These are phyloP conservation scores for Gaeumannomyces sp. DNA, from an alignment of 2,329 filamentous ascomycete species.

Conservation along the genomic window DNA sequence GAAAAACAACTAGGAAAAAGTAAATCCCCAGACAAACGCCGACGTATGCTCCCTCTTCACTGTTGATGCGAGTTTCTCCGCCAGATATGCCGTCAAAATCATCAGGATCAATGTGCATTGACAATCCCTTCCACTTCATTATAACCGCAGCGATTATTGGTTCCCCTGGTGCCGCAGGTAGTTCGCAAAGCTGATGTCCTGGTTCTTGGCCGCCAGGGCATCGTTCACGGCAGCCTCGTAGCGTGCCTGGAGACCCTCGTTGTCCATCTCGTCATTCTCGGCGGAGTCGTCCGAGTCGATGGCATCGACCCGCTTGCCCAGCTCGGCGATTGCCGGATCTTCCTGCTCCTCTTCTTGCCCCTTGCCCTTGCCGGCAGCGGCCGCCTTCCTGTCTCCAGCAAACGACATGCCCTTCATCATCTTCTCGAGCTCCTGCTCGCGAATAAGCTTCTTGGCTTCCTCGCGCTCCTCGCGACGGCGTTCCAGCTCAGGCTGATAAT, in stretches of 20 bases:
- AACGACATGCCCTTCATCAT: slow-evolving; percentile 89
- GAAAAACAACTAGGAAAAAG: slow-evolving; percentile 4
- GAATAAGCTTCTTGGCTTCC: slow-evolving; percentile 60
- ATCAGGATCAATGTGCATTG: not conserved
- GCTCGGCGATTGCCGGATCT: slow-evolving; percentile 5
- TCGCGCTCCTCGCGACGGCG: slow-evolving; percentile 69
- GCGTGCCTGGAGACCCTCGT: slow-evolving; percentile 63
- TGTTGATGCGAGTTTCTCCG: too few species aligned
- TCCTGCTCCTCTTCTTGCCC: slow-evolving; percentile 37
- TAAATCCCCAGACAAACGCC: slow-evolving; percentile 4
- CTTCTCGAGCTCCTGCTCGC: slow-evolving; percentile 79
- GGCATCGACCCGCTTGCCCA: slow-evolving; percentile 20
- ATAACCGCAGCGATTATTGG: slow-evolving; percentile 5
- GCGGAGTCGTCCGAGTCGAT: slow-evolving; percentile 37
- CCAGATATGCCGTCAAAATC: not conserved
- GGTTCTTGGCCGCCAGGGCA: slow-evolving; percentile 43
- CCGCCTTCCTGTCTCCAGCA: slow-evolving; percentile 22
- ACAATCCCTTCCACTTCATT: not conserved
- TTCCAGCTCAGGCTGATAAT: slow-evolving; percentile 91
- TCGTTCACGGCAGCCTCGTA: slow-evolving; percentile 71
- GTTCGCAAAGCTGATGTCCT: slow-evolving; percentile 57
- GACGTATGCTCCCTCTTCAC: slow-evolving; percentile 3
- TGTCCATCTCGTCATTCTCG: slow-evolving; percentile 45
- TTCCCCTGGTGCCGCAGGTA: slow-evolving; percentile 42
- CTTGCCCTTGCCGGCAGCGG: slow-evolving; percentile 30